Conservation (phyloP, 78 protist species). For the Speleostelium caveatum region DNA sequence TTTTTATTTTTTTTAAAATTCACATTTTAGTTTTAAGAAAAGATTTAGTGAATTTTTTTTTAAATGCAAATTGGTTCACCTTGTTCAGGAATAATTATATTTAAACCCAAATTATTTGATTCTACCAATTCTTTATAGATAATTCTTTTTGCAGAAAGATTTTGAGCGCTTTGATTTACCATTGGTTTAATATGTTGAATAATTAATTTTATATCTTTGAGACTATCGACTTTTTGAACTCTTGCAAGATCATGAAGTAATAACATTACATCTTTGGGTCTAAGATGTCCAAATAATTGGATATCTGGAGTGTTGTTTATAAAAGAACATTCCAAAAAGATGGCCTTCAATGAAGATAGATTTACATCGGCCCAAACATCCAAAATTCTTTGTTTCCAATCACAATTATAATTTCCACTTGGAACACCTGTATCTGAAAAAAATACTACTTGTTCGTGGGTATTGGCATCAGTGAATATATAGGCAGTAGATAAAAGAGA, state of each 20-base stretch:
- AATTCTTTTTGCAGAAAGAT: slow-evolving; percentile 1
- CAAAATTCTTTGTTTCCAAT: slow-evolving; percentile 34
- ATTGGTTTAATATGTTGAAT: slow-evolving; percentile 59
- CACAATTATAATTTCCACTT: slow-evolving; percentile 8
- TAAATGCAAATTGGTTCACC: slow-evolving; percentile 68
- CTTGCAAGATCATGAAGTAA: slow-evolving; percentile 1
- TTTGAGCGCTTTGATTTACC: slow-evolving; percentile 13
- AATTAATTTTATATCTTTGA: slow-evolving; percentile 39
- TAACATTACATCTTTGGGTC: slow-evolving; percentile 52
- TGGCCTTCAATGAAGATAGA: slow-evolving; percentile 25
- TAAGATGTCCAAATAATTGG: slow-evolving; percentile 38
- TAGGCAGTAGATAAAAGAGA: slow-evolving; percentile 25
- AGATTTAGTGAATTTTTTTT: background rate
- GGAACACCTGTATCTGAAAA: slow-evolving; percentile 72
- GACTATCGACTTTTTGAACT: background rate
- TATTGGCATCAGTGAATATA: slow-evolving; percentile 8
- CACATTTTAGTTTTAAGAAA: background rate
- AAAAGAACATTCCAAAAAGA: slow-evolving; percentile 47
- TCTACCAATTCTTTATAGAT: slow-evolving; percentile 38
- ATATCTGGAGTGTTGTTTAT: slow-evolving; percentile 8
- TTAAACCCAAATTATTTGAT: slow-evolving; percentile 10
- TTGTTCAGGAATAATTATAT: slow-evolving; percentile 51
- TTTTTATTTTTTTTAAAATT: too few species aligned
- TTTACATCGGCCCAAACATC: slow-evolving; percentile 34
- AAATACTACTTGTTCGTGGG: slow-evolving; percentile 49